Base-by-base conservation (phyloP, 352 stramenopile genomes). In the Saprolegnia diclina region DNA sequence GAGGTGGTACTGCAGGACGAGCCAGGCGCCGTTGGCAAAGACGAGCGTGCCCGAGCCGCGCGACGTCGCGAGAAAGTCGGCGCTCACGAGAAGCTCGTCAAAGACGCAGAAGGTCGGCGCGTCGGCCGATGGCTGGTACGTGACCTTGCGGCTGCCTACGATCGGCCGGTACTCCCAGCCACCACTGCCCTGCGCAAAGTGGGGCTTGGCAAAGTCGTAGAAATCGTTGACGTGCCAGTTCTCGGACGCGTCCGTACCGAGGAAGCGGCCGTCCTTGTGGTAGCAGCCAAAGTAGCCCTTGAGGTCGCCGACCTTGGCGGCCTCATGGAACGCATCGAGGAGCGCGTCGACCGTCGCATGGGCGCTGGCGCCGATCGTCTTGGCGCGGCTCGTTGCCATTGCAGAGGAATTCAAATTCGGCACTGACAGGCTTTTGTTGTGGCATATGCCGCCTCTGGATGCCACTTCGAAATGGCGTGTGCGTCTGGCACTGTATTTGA, bases 141-240 rank as follows among this genome's bases (percentile, higher is more conserved):
- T 61, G 10, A 69, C 19, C 21, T 69, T 69, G 21, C 63, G 63
- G 22, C 18, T 48, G 13, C 45, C 45, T 7, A 9, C 21, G 14
- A 69, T 69, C n/a, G 63, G 63, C 10, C 63, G 63, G 32, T 48
- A 69, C 11, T 61, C 6, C 63, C 63, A 69, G 24, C 63, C 63
- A 19, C 63, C 63, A 19, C 54, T 26, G 26, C 63, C 63, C 21
- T 29, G 16, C 16, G 46, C 54, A 45, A 69, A 69, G 29, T 62
- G 45, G 7, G 63, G 63, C 35, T 48, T 37, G 9, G n/a, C 32
- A 22, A 52, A 69, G 50, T 69, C 53, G 63, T 40, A 69, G 29
- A 69, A 69, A 4, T 46, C 63, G 40, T 69, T 69, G 5, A 69
- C 63, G 21, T 69, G 63, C 63, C 63, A 69, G 18, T 69, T 69